Conservation (phyloP, 1,284 basidiomycete species). For the Leccinum solheimii region DNA sequence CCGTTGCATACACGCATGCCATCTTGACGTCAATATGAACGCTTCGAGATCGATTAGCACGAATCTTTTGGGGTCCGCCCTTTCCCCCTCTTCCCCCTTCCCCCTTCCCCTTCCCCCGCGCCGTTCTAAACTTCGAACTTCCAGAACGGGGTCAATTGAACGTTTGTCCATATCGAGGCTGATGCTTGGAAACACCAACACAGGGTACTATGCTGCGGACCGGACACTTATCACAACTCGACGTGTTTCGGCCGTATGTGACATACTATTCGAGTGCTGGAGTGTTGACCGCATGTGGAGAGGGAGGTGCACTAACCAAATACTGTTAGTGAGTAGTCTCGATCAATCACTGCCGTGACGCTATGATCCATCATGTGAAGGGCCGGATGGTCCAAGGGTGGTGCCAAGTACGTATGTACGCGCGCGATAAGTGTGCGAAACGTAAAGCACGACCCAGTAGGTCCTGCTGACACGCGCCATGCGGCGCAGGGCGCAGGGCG, state of each 20-base stretch:
- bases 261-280: no score
- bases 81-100: background rate
- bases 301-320: no score
- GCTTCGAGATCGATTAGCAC: background rate
- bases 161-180: background rate
- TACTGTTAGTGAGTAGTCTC: no score
- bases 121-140: background rate
- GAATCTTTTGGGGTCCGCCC: background rate
- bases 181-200: background rate
- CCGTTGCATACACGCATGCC: background rate
- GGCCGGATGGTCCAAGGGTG: no score
- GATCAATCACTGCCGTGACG: no score
- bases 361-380: no score
- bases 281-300: background rate
- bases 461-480: no score
- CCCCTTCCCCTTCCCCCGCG: background rate
- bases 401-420: no score
- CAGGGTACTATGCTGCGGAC: background rate
- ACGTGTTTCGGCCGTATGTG: background rate
- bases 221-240: background rate
- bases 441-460: no score
- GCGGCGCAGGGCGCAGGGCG: no score
- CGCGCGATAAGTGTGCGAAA: no score
- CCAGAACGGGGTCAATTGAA: background rate
- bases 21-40: background rate